A percentile compares a stretch with the other conserved stretches of the same genome.
phyloP scores from a whole-genome alignment of 1,139 yeast species.

The Magnusiomyces paraingens region DNA sequence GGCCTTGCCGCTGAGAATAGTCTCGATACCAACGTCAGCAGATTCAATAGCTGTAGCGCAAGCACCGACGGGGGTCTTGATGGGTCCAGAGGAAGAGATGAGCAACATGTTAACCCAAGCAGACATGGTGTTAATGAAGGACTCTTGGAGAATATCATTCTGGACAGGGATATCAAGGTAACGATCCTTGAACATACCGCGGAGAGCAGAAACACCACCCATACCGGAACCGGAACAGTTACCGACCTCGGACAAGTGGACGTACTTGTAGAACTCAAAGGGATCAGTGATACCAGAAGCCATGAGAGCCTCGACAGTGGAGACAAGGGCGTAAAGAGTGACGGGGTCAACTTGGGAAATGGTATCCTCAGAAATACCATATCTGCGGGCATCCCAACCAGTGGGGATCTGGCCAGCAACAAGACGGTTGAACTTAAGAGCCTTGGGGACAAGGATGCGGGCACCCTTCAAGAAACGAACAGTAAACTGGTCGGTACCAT shows the following conservation, averaged over 20 bases:
- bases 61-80: conserved; percentile 98
- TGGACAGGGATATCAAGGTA: conserved; percentile 88
- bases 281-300: conserved; percentile 96
- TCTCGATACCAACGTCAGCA: conserved; percentile 91
- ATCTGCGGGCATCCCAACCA: conserved; percentile 94
- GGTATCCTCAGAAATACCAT: conserved; percentile 92
- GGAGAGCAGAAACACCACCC: conserved; percentile 97
- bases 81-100: conserved; percentile 97
- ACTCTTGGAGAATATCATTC: conserved; percentile 93
- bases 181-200: conserved; percentile 97
- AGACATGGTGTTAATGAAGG: conserved; percentile 97
- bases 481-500: conserved; percentile 86
- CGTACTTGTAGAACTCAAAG: conserved; percentile 95
- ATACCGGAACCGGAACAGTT: conserved; percentile 99
- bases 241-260: conserved; percentile 97
- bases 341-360: conserved; percentile 93
- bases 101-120: conserved; percentile 99
- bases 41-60: conserved; percentile 99
- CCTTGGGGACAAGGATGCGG: conserved; percentile 85
- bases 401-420: conserved; percentile 99
- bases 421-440: conserved; percentile 86
- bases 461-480: conserved; percentile 92
- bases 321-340: conserved; percentile 84
- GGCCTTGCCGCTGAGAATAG: conserved; percentile 87
- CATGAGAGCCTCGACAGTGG: conserved; percentile 91